Base-by-base conservation (phyloP, 768 basidiomycete species). In the Tylopilus subfusipes region DNA sequence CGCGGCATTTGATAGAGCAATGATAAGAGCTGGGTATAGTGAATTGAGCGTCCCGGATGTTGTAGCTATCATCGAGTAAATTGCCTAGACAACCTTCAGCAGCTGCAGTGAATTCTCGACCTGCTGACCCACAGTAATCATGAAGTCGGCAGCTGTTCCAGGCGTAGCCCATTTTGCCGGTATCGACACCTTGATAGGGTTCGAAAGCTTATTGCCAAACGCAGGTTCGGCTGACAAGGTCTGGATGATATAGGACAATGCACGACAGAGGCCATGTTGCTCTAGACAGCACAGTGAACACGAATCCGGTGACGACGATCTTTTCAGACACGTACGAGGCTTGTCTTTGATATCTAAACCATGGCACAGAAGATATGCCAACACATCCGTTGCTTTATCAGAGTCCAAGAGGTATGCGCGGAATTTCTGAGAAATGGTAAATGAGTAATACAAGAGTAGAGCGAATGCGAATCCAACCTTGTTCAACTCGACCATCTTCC, bases 401-500 rank as follows among this genome's bases (percentile, higher is more conserved):
- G 87, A 88, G 48, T 93, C 88, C 13, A 95, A 71, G 9, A 95
- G 73, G 67, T 86, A 86, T n/a, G 76, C 72, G 21, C 90, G 82
- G 72, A 98, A 95, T 86, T 93, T 94, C 93, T 97, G 61, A n/a
- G 39, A 27, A n/a, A 48, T 54, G 24, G 45, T 34, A 19, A 21
- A 36, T 64, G 24, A 54, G 38, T 16, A 34, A 9, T 16, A 54
- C 19, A 12, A 18, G 22, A 63, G 44, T 16, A 34, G 31, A n/a
- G n/a, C n/a, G 30, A 14, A 9, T 9, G 39, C 12, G 29, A 58
- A 46, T 40, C 73, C 31, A 40, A 93, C 94, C 78, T 92, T 97
- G 75, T 98, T 98, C 22, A 92, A 70, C 58, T 98, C 96, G 36
- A 97, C 75, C 70, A 93, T 82, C 72, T 94, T 90, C 95, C 95